These are phyloP conservation scores for Xylaria grammica DNA, from an alignment of 495 filamentous ascomycete genomes.

Conservation along the genomic window DNA sequence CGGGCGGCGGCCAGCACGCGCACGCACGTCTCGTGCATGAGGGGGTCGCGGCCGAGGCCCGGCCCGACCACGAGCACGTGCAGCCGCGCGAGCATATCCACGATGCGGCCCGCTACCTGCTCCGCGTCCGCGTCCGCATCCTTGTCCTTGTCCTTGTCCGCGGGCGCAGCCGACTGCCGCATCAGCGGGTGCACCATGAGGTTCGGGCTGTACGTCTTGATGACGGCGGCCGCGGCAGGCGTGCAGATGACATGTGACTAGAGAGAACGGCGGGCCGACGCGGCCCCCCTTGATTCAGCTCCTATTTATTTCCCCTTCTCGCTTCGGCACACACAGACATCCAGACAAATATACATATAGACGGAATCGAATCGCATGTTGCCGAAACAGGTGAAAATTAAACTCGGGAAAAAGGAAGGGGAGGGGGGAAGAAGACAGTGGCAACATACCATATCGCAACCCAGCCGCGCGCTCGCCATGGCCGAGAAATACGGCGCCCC, in stretches of 20 bases:
- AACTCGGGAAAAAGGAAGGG: too few relatives aligned
- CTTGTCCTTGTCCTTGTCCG: not conserved
- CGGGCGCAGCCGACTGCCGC: constrained; percentile 64
- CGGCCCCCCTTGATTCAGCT: too few relatives aligned
- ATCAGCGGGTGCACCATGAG: constrained; percentile 98
- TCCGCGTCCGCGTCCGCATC: constrained; percentile 58
- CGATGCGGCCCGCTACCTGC: constrained; percentile 69
- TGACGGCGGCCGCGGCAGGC: constrained; percentile 82
- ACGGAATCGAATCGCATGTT: not conserved
- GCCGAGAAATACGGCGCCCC: constrained; percentile 98
- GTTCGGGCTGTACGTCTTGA: constrained; percentile 98
- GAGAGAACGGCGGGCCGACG: not conserved
- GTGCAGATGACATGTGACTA: constrained; percentile 98
- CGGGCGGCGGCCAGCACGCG: constrained; percentile 81
- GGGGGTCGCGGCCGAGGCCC: constrained; percentile 83
- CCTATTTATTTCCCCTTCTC: too few relatives aligned
- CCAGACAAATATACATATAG: too few relatives aligned
- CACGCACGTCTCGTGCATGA: constrained; percentile 88
- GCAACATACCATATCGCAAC: constrained; percentile 81
- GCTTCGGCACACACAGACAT: too few relatives aligned
- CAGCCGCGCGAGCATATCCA: constrained; percentile 80
- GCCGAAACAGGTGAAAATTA: not conserved
- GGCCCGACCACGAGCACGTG: constrained; percentile 95
- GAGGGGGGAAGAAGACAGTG: too few relatives aligned
- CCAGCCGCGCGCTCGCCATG: constrained; percentile 89